Evolutionary conservation across 176 grass and related monocot species (phyloP).

Genomic region (Triticum monococcum): DNA sequence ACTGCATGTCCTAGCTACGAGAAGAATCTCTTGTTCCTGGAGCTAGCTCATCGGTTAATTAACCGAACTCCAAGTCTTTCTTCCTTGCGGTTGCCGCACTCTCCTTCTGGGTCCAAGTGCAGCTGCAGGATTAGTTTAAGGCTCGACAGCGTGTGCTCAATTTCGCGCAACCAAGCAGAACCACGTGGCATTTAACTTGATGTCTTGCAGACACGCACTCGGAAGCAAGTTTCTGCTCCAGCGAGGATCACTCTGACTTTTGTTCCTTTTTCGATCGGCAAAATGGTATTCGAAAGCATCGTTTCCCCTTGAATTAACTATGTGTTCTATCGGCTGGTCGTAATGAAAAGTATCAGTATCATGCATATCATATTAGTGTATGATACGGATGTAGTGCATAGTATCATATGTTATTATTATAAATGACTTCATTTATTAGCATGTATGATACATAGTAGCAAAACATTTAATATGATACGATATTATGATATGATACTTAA

Average conservation of each 20-base stretch:
- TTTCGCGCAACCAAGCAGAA: conserved; percentile 23
- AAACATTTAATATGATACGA: no score
- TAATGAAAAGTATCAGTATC: no score
- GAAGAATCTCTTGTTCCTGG: conserved; percentile 70
- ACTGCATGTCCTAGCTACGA: conserved; percentile 36
- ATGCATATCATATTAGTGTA: no score
- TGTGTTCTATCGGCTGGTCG: no score
- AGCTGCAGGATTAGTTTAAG: conserved; percentile 32
- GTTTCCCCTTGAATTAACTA: no score
- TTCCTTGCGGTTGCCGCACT: conserved; percentile 11
- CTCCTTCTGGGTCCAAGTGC: background rate
- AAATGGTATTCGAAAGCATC: background rate
- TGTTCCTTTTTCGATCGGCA: background rate
- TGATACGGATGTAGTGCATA: no score
- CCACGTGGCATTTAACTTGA: conserved; percentile 25
- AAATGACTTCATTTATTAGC: no score
- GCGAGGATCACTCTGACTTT: background rate
- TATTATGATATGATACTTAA: no score
- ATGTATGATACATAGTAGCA: no score
- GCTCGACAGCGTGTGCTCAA: conserved; percentile 23
- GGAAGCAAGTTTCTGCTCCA: background rate
- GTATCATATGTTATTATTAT: no score
- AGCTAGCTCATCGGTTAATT: conserved; percentile 42
- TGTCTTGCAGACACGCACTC: conserved; percentile 7
- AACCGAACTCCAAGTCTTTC: conserved; percentile 24